Evolutionary conservation across 306 rosid genomes (phyloP).

Genomic region (Glycine latifolia): DNA sequence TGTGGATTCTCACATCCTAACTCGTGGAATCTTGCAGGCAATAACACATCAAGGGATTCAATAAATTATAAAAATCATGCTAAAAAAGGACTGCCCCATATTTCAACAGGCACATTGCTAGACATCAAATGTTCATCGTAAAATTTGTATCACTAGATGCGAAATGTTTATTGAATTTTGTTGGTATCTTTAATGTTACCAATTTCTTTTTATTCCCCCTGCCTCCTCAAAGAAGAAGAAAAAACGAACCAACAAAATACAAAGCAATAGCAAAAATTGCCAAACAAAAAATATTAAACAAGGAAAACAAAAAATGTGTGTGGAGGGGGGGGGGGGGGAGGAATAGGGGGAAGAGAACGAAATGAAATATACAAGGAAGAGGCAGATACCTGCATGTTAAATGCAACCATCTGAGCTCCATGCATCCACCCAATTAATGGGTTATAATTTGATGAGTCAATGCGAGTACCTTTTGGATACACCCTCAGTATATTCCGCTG

Average conservation of each 20-base stretch:
- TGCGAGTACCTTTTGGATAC: slow-evolving; percentile 91
- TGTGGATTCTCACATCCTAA: slow-evolving; percentile 24
- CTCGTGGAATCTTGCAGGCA: background rate
- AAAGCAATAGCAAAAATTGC: background rate
- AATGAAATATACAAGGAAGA: background rate
- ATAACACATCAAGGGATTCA: slow-evolving; percentile 27
- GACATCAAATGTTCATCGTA: background rate
- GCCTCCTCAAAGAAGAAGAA: background rate
- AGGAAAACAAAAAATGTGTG: too few species aligned
- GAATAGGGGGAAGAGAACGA: too few species aligned
- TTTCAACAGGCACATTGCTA: slow-evolving; percentile 18
- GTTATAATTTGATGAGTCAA: slow-evolving; percentile 96
- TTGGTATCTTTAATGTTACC: slow-evolving; percentile 6
- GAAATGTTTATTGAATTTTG: slow-evolving; percentile 25
- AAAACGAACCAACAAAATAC: background rate
- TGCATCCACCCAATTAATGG: slow-evolving; percentile 97
- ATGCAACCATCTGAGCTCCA: slow-evolving; percentile 99
- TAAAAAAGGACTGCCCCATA: background rate
- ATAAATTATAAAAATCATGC: background rate
- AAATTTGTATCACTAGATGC: background rate
- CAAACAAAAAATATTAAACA: slow-evolving; percentile 1
- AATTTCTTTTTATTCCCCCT: slow-evolving; percentile 10
- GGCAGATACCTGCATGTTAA: slow-evolving; percentile 91
- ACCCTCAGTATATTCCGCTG: slow-evolving; percentile 92
- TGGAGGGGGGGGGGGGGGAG: background rate